Evolutionary conservation across 192 early-diverging fungal genomes (phyloP).

Genomic region (Dimargaris verticillata): DNA sequence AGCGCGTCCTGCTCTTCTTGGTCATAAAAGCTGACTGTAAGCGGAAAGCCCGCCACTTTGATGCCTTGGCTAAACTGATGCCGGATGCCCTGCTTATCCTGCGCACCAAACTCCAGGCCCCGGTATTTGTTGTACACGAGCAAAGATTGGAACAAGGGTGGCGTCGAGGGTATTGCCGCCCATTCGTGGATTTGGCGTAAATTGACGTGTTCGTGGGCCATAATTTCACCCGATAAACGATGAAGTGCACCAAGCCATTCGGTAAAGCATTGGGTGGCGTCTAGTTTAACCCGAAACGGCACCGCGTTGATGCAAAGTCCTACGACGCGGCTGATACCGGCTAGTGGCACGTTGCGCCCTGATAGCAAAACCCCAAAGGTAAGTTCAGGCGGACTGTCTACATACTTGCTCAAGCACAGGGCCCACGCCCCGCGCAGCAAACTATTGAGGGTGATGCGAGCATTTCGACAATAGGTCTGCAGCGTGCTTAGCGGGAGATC

Average conservation of each 20-base stretch:
- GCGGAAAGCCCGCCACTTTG: background rate
- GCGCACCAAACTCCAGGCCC: background rate
- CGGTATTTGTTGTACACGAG: background rate
- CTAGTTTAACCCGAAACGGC: background rate
- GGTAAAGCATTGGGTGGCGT: background rate
- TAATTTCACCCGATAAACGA: background rate
- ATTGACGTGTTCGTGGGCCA: background rate
- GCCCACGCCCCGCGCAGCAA: constrained; percentile 1
- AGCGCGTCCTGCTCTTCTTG: too few species aligned
- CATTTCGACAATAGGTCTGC: background rate
- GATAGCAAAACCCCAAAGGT: constrained; percentile 1
- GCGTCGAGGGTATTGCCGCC: background rate
- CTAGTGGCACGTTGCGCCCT: background rate
- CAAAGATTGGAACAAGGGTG: background rate
- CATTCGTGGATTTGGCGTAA: background rate
- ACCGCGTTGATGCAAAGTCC: background rate
- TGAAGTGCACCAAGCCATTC: background rate
- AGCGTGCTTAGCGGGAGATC: background rate
- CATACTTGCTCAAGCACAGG: background rate
- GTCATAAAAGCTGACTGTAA: background rate
- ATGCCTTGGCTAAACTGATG: too few species aligned
- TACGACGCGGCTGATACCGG: background rate
- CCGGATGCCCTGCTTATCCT: background rate
- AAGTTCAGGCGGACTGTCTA: background rate
- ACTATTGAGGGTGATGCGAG: background rate